Base-by-base conservation (phyloP, 2,329 filamentous ascomycete genomes). In the Talaromyces verruculosus region DNA sequence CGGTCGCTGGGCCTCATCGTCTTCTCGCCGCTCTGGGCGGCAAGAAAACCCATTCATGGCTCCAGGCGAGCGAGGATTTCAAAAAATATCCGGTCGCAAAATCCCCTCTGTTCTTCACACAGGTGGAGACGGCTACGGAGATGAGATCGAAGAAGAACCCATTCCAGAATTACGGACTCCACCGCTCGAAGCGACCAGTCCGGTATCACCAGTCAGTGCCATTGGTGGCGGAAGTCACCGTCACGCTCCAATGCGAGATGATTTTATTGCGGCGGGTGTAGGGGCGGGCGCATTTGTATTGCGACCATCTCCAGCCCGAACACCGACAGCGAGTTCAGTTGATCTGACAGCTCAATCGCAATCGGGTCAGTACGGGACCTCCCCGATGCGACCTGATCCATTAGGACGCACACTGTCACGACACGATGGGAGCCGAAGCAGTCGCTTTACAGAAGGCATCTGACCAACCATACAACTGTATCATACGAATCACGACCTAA, bases 31-130 rank as follows among this genome's bases (percentile, higher is more conserved):
- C 78, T 77, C 4, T 72, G 76, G 22, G 75, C 74, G 15, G 57
- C 57, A 39, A 28, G 57, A 60, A 41, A 39, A 60, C 13, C 33
- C 78, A 75, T 2, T 65, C 74, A 13, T 78, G 2, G 71, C 67
- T 19, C 70, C 77, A 7, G 79, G 78, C 59, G 81, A 83, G 67
- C 78, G 80, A 8, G 81, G 82, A 2, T 84, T 84, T 68, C 81
- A 83, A 67, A 82, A 82, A 68, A 77, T 84, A 28, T 80, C 80
- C 7, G 82, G 82, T 11, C 75, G 82, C 33, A 84, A 84, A 65
- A 78, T 84, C 19, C 75, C 77, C 15, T 79, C 81, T 2, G 81
- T 82, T 2, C 72, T 83, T n/a, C 76, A 76, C 19, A 78, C 79
- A 28, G 80, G 80, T 11, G 81, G 81, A 33, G 81, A 83, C 68